Base-by-base conservation (phyloP, 805 yeast species). In the Wickerhamiella musiphila region DNA sequence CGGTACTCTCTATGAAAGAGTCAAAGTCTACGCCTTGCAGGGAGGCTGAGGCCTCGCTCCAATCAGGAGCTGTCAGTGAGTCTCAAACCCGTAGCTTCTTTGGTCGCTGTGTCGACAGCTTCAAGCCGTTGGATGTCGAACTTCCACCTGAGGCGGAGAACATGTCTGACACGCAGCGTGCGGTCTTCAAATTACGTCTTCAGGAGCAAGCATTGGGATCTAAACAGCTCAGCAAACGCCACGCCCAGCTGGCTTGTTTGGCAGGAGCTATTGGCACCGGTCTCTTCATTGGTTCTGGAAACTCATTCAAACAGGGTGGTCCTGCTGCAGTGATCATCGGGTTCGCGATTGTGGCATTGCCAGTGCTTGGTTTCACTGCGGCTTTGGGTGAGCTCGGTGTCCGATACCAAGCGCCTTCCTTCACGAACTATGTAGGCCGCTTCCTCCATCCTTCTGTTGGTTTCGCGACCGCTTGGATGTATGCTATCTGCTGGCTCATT, bases 371-470 rank as follows among this genome's bases (percentile, higher is more conserved):
- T 47, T 72, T 72, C 22, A 68, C 73, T 51, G 59, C 61, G 35
- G 62, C 75, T 12, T 64, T 75, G 37, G 83, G 81, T 29, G 81
- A 73, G 52, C 56, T 73, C 39, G 76, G 76, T 46, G 77, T 60
- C 44, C 61, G 65, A 43, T 76, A 57, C 60, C 75, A 65, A 4
- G 64, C 53, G 10, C 22, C 30, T 5, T 28, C 30, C 5, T 28
- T 28, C 30, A 28, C 30, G 3, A 28, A 14, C 30, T 28, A 48
- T 46, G 69, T 70, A 37, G 58, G 68, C 29, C 57, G 77, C 41
- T 63, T 73, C 40, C 57, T 71, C 35, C 76, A 72, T 39, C 71
- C 72, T 4, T 64, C 73, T 2, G 57, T 69, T 45, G 78, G 78
- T 0, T 73, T 73, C 45, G 68, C 78, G n/a, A 65, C 69, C 41